A percentile compares a stretch with the other conserved stretches of the same genome.
phyloP scores from a whole-genome alignment of 192 early-diverging fungal species.

The Coemansia umbellata region DNA sequence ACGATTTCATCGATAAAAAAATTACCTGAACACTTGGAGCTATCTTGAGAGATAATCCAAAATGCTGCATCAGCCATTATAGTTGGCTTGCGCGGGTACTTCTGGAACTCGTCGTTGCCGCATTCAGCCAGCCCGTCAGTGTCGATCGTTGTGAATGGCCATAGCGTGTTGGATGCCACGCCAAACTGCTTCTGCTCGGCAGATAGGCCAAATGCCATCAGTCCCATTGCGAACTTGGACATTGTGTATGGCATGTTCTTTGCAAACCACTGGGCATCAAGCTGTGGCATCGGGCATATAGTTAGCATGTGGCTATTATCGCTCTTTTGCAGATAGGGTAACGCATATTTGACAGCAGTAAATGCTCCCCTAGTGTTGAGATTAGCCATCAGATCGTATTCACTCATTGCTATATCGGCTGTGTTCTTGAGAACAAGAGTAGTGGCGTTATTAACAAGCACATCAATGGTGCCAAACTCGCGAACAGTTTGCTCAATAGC shows the following conservation, averaged over 20 bases:
- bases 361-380: conserved; percentile 74
- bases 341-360: conserved; percentile 61
- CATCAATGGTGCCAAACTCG: conserved; percentile 74
- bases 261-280: conserved; percentile 62
- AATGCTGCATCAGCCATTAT: conserved; percentile 77
- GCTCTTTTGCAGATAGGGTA: conserved; percentile 64
- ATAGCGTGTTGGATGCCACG: conserved; percentile 68
- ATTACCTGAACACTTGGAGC: conserved; percentile 56
- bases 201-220: conserved; percentile 68
- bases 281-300: conserved; percentile 62
- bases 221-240: conserved; percentile 64
- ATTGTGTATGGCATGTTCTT: conserved; percentile 58
- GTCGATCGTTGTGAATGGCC: conserved; percentile 69
- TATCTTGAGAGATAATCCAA: conserved; percentile 58
- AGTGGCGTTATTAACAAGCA: conserved; percentile 71
- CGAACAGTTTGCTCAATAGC: conserved; percentile 58
- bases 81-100: conserved; percentile 46
- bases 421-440: conserved; percentile 66
- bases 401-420: conserved; percentile 42
- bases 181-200: conserved; percentile 62
- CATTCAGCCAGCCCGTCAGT: conserved; percentile 60
- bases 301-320: conserved; percentile 73
- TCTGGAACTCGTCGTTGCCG: conserved; percentile 29
- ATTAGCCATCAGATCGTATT: conserved; percentile 62
- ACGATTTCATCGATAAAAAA: conserved; percentile 73